phyloP scores from a whole-genome alignment of 768 basidiomycete species.

The Rhodotorula kratochvilovae region DNA sequence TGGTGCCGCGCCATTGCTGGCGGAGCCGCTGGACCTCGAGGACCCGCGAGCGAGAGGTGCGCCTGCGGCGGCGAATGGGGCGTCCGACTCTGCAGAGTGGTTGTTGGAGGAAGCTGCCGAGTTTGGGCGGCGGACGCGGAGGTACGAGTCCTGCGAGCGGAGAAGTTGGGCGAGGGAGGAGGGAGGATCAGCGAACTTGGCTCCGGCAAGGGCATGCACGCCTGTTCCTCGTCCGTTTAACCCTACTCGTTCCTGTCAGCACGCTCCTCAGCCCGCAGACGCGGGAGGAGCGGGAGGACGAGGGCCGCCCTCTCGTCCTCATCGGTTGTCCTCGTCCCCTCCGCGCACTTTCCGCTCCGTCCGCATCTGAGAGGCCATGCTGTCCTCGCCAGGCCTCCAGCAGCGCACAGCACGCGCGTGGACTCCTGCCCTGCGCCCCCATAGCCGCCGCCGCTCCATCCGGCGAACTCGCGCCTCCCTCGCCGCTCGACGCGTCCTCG shows the following conservation, averaged over 20 bases:
- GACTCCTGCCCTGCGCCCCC: background rate
- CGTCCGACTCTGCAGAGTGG: conserved; percentile 3
- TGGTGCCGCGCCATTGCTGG: background rate
- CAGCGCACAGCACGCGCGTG: background rate
- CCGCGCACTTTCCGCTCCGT: too few relatives aligned
- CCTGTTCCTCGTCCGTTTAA: background rate
- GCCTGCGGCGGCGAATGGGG: background rate
- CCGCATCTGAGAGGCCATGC: too few relatives aligned
- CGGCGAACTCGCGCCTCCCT: conserved; percentile 1
- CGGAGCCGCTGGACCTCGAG: background rate
- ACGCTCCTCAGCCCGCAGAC: too few relatives aligned
- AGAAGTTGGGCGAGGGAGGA: background rate
- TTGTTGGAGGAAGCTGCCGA: background rate
- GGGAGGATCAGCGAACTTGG: background rate
- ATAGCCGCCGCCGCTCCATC: background rate
- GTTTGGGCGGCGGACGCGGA: conserved; percentile 7
- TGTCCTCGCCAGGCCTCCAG: background rate
- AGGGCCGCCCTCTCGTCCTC: too few relatives aligned
- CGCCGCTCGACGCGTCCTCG: background rate
- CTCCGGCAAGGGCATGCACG: background rate
- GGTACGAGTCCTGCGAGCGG: conserved; percentile 16
- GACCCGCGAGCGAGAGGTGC: background rate
- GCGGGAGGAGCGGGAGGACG: too few relatives aligned
- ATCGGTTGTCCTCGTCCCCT: too few relatives aligned
- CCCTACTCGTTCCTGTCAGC: too few relatives aligned